Evolutionary conservation across 2,329 filamentous ascomycete species (phyloP), one percentile per base, ranked within the genome.

Genomic region (Fusarium floridanum): DNA sequence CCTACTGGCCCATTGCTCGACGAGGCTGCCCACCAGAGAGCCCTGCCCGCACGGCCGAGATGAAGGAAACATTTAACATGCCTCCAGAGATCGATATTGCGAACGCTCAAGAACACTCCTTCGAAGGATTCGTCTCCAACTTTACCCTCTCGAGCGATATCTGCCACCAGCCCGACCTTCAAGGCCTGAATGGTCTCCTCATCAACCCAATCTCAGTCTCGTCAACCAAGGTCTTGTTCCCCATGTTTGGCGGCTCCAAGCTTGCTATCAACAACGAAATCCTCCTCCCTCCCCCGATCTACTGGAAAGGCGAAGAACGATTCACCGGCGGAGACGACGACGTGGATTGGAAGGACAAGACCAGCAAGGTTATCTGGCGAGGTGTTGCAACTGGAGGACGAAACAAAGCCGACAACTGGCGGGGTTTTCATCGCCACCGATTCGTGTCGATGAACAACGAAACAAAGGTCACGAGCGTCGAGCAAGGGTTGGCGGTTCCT

Each of bases 391-490:
- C 91, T 2, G 91, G 91, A 3, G 92, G 91, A 1, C 82, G 83
- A 43, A 91, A 93, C 74, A 83, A 86, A 74, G 77, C 85, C 80
- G 76, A 87, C 32, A 94, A 91, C 76, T 95, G 93, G 93, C 88
- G 86, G 12, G 88, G 90, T 0, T 95, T 94, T 78, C 93, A 95
- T 73, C 90, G 93, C 5, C 93, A 95, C 78, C 91, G 93, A 2
- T 94, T 95, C 78, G 88, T 94, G 2, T 86, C 90, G 55, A 93
- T 95, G 91, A 88, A 91, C 78, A 95, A 95, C 76, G 88, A 85
- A 12, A 93, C 91, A 9, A 87, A 86, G 66, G 84, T 93, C 5
- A 77, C 78, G 7, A 78, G 81, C 8, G 88, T 88, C 4, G 88
- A 92, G 74, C 77, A 82, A 4, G 83, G 82, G 14, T 62, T 76